These are phyloP conservation scores for Chytriomyces confervae DNA, from an alignment of 192 early-diverging fungal genomes.

Conservation along the genomic window DNA sequence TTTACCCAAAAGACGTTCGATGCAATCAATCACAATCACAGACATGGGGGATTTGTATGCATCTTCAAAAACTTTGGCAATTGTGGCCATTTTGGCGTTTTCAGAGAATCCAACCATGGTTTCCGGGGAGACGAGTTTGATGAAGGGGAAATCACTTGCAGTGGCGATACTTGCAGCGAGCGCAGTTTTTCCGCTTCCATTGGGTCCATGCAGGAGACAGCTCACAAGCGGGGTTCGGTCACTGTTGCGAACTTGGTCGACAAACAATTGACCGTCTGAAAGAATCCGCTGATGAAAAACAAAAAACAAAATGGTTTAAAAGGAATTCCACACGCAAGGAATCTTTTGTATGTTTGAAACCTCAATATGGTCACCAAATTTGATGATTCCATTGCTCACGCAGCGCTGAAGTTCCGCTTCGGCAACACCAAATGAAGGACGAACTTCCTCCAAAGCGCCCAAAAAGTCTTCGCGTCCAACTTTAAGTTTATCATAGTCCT, in stretches of 20 bases:
- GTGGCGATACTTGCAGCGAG: slow-evolving; percentile 95
- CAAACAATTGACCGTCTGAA: slow-evolving; percentile 58
- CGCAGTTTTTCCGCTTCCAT: slow-evolving; percentile 92
- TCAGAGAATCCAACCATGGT: slow-evolving; percentile 92
- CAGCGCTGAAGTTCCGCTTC: slow-evolving; percentile 89
- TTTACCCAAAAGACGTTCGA: slow-evolving; percentile 85
- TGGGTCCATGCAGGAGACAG: slow-evolving; percentile 82
- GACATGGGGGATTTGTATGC: slow-evolving; percentile 95
- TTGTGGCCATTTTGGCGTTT: slow-evolving; percentile 78
- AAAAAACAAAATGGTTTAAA: slow-evolving; percentile 41
- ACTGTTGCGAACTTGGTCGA: slow-evolving; percentile 76
- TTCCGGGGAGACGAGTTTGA: slow-evolving; percentile 96
- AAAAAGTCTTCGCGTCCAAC: slow-evolving; percentile 87
- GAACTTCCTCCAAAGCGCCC: slow-evolving; percentile 88
- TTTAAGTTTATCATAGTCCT: slow-evolving; percentile 89
- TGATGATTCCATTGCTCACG: slow-evolving; percentile 84
- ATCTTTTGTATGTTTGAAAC: too few relatives aligned
- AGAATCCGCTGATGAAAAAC: slow-evolving; percentile 53
- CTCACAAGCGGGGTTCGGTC: slow-evolving; percentile 89
- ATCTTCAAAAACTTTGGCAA: slow-evolving; percentile 96
- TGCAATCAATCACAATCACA: slow-evolving; percentile 91
- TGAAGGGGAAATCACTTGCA: slow-evolving; percentile 90
- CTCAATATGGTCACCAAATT: slow-evolving; percentile 69
- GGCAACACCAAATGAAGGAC: slow-evolving; percentile 91
- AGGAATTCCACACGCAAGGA: slow-evolving; percentile 12